Base-by-base conservation (phyloP, 106 monocot genomes). In the Iris macrosiphon region DNA sequence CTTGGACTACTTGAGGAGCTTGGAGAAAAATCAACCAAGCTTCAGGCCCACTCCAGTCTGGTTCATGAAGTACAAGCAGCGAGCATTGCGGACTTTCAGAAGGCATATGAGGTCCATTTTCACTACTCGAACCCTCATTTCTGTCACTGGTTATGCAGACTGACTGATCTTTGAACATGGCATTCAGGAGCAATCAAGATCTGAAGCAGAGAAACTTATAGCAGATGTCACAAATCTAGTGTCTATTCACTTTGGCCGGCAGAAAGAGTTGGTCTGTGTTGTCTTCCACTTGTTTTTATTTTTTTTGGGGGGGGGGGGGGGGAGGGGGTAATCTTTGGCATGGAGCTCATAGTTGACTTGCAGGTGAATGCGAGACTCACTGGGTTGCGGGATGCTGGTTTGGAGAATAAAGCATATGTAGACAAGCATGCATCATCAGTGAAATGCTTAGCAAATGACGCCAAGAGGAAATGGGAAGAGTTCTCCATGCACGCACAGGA, bases 401-500 rank as follows among this genome's bases (percentile, higher is more conserved):
- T 60, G 15, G 78, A 77, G 45, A 71, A 62, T 31, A 91, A 99
- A 50, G 60, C 26, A 31, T 68, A 72, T 54, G 23, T 84, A 27
- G 83, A 87, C 31, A 62, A 62, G 41, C 67, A 87, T 35, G 63
- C 65, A 32, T 75, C 66, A 4, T 52, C 55, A 0, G 49, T 73
- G 12, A 52, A 73, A 15, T 28, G 53, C 39, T 64, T 70, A 3
- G 75, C 75, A 17, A 51, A 65, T 39, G 82, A 87, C 35, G 77
- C 90, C 31, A 98, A 90, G 69, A 77, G 90, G 50, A 98, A 90
- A 62, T 90, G 96, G 90, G 80, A 98, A 44, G 64, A 61, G 13
- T 83, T 87, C 27, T 81, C 71, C 0, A 9, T 39, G 40, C 53
- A 80, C 27, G 79, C 79, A 33, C 69, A 87, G 22, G 72, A 67